Percentiles rank a stretch among this genome's conserved stretches.
These are phyloP conservation scores for Phytophthora lateralis DNA, from an alignment of 352 stramenopile genomes.

Conservation along the genomic window DNA sequence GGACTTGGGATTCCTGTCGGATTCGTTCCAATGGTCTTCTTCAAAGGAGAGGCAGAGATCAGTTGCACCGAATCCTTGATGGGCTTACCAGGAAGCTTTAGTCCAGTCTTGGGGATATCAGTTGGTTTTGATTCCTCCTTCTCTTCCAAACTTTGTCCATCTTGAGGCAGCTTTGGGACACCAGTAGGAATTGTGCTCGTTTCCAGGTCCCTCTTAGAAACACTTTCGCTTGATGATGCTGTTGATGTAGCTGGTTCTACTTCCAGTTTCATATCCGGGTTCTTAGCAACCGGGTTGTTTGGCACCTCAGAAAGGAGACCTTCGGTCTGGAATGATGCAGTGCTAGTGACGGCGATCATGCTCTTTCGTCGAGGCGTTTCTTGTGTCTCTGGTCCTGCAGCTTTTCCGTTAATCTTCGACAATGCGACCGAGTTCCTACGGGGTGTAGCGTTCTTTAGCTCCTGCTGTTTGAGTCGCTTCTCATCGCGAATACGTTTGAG, in stretches of 20 bases:
- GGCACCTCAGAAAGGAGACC: background rate
- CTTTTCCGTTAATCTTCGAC: slow-evolving; percentile 22
- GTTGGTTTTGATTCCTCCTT: slow-evolving; percentile 21
- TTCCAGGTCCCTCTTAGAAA: background rate
- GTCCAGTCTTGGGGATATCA: slow-evolving; percentile 35
- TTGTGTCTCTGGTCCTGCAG: slow-evolving; percentile 31
- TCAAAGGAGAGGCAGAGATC: slow-evolving; percentile 29
- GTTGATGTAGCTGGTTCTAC: slow-evolving; percentile 1
- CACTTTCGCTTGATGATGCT: background rate
- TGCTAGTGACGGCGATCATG: slow-evolving; percentile 1
- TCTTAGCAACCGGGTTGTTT: slow-evolving; percentile 10
- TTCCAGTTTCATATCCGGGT: background rate
- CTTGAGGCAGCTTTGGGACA: background rate
- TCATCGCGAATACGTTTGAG: slow-evolving; percentile 72
- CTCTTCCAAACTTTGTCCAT: slow-evolving; percentile 7
- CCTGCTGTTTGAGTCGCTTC: slow-evolving; percentile 57
- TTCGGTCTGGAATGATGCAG: background rate
- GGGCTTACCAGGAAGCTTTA: slow-evolving; percentile 54
- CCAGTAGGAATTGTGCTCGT: slow-evolving; percentile 1
- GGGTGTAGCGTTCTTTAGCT: slow-evolving; percentile 49
- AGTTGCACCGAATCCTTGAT: slow-evolving; percentile 34
- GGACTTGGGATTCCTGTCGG: slow-evolving; percentile 36
- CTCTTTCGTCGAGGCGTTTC: slow-evolving; percentile 28
- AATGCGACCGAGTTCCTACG: slow-evolving; percentile 36
- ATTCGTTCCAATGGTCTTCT: slow-evolving; percentile 23